Conservation (phyloP, 768 basidiomycete species). For the Cystobasidiopsis lactophilus region DNA sequence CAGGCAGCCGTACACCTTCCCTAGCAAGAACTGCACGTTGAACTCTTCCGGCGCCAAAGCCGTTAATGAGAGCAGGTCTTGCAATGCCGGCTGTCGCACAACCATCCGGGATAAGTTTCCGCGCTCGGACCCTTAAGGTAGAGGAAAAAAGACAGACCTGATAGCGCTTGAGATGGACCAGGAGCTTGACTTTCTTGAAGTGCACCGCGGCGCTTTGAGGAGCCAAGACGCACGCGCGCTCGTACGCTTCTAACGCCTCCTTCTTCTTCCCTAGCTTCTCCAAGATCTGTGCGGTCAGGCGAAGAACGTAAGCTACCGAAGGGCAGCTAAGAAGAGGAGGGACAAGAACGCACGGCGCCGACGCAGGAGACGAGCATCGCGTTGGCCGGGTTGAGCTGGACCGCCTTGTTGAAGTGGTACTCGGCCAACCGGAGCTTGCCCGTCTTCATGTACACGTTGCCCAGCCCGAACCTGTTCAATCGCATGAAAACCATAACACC, state of each 20-base stretch:
- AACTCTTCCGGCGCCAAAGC: conserved; percentile 79
- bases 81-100: conserved; percentile 43
- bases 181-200: conserved; percentile 79
- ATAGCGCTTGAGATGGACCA: conserved; percentile 64
- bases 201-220: conserved; percentile 81
- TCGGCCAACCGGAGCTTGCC: conserved; percentile 83
- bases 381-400: conserved; percentile 79
- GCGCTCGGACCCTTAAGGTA: background rate
- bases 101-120: conserved; percentile 11
- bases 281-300: conserved; percentile 57
- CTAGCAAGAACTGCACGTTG: conserved; percentile 89
- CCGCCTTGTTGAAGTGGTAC: conserved; percentile 83
- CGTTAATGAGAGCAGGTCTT: conserved; percentile 57
- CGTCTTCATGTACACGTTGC: conserved; percentile 83
- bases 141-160: conserved; percentile 34
- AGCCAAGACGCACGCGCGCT: conserved; percentile 52
- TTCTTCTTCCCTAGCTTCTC: conserved; percentile 61
- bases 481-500: background rate
- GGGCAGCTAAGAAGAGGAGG: background rate
- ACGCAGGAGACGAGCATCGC: conserved; percentile 90
- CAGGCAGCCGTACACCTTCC: conserved; percentile 63
- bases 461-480: conserved; percentile 73
- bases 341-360: conserved; percentile 52
- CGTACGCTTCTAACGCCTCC: conserved; percentile 54
- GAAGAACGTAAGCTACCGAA: background rate